Percentiles rank a stretch among this genome's conserved stretches.
Conservation (phyloP, 345 rosid genomes). For the Populus davidiana region DNA sequence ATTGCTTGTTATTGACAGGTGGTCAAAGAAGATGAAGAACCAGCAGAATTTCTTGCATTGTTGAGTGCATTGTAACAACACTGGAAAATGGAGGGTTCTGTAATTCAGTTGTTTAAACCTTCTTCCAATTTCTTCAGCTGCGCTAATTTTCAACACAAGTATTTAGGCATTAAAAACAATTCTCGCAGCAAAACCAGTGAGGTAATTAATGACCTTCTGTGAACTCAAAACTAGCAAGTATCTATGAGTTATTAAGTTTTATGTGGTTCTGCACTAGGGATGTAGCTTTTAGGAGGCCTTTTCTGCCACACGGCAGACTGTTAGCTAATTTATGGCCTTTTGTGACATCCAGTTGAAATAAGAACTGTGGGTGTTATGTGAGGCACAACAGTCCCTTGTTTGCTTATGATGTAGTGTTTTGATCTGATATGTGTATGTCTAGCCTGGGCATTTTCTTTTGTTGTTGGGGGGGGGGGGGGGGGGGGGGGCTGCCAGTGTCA, state of each 20-base stretch:
- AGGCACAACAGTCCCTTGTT: not conserved
- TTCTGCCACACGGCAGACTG: not conserved
- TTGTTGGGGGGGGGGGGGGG: too few species aligned
- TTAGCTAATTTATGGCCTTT: not conserved
- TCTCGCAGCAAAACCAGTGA: slow-evolving; percentile 23
- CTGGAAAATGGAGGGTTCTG: slow-evolving; percentile 19
- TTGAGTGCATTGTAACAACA: slow-evolving; percentile 44
- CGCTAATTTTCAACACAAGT: slow-evolving; percentile 13
- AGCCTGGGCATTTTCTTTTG: not conserved
- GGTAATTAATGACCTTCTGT: slow-evolving; percentile 24
- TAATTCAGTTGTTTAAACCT: slow-evolving; percentile 16
- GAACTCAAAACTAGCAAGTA: not conserved
- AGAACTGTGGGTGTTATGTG: not conserved
- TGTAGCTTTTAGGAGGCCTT: not conserved
- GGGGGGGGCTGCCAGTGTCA: not conserved
- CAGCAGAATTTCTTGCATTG: slow-evolving; percentile 60
- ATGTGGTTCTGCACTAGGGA: not conserved
- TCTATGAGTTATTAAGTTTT: not conserved
- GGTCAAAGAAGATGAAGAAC: slow-evolving; percentile 76
- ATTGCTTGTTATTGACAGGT: slow-evolving; percentile 43
- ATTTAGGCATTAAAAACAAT: slow-evolving; percentile 16
- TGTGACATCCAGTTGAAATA: not conserved
- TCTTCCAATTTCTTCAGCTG: slow-evolving; percentile 20
- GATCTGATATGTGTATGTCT: not conserved
- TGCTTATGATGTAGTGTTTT: not conserved